Conservation (phyloP, 345 rosid genomes). For the Arabidopsis arenosa region DNA sequence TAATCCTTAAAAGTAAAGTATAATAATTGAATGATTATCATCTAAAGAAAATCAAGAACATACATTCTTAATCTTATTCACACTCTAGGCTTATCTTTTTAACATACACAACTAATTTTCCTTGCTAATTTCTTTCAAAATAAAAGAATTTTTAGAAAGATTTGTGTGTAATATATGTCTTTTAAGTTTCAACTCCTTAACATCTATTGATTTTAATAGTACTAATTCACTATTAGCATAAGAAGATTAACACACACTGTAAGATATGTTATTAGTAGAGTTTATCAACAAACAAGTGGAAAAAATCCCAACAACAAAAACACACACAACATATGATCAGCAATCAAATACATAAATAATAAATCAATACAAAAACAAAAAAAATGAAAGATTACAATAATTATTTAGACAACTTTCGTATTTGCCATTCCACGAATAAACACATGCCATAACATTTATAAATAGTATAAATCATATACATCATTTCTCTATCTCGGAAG, state of each 20-base stretch:
- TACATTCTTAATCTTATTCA: not conserved
- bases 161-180: not conserved
- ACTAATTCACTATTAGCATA: not conserved
- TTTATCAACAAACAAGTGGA: slow-evolving; percentile 29
- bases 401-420: slow-evolving; percentile 19
- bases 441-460: slow-evolving; percentile 17
- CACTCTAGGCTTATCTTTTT: not conserved
- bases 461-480: not conserved
- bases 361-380: slow-evolving; percentile 10
- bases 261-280: not conserved
- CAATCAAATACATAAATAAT: slow-evolving; percentile 25
- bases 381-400: not conserved
- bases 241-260: not conserved
- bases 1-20: not conserved
- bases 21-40: not conserved
- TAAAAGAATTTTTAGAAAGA: not conserved
- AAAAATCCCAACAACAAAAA: not conserved
- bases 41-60: not conserved
- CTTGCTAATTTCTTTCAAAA: slow-evolving; percentile 2
- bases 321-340: slow-evolving; percentile 24
- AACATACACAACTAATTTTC: not conserved
- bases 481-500: slow-evolving; percentile 39
- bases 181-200: not conserved
- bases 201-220: not conserved
- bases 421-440: not conserved